Conservation (phyloP, 2,329 filamentous ascomycete genomes). For the Diaporthe sp. region DNA sequence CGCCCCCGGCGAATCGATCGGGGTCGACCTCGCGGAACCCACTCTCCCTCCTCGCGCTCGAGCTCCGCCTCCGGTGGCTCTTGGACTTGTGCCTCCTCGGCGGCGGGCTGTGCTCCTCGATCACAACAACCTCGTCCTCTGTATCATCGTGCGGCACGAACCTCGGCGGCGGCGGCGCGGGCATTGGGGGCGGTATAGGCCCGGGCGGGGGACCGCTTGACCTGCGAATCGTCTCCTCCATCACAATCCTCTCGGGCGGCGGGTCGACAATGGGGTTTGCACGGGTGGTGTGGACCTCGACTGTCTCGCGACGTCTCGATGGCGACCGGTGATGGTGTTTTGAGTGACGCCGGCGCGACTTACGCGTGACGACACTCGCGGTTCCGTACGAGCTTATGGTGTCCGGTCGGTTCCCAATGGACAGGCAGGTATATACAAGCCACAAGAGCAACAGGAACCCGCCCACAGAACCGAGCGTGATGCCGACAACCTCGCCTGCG, state of each 20-base stretch:
- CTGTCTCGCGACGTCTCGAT: constrained; percentile 44
- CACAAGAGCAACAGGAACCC: constrained; percentile 53
- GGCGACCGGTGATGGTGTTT: constrained; percentile 42
- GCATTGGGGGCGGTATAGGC: constrained; percentile 30
- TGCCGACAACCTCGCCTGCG: constrained; percentile 56
- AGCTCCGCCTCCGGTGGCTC: constrained; percentile 44
- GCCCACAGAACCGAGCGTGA: constrained; percentile 61
- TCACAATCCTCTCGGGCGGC: constrained; percentile 46
- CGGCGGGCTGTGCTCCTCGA: constrained; percentile 52
- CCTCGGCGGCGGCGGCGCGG: constrained; percentile 37
- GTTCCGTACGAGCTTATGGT: constrained; percentile 43
- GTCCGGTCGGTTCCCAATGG: constrained; percentile 47
- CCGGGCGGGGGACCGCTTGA: constrained; percentile 39
- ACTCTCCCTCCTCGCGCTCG: constrained; percentile 46
- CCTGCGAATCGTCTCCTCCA: constrained; percentile 47
- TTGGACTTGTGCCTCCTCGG: constrained; percentile 45
- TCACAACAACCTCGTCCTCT: constrained; percentile 53
- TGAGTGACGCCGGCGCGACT: constrained; percentile 43
- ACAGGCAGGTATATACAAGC: constrained; percentile 52
- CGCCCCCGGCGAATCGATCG: constrained; percentile 50
- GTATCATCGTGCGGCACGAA: constrained; percentile 42
- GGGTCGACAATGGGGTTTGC: not conserved
- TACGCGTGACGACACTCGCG: constrained; percentile 45
- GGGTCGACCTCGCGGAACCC: constrained; percentile 52
- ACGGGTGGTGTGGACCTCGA: constrained; percentile 47